phyloP scores from a whole-genome alignment of 2,329 filamentous ascomycete genomes.

The Pseudocercospora ulei region DNA sequence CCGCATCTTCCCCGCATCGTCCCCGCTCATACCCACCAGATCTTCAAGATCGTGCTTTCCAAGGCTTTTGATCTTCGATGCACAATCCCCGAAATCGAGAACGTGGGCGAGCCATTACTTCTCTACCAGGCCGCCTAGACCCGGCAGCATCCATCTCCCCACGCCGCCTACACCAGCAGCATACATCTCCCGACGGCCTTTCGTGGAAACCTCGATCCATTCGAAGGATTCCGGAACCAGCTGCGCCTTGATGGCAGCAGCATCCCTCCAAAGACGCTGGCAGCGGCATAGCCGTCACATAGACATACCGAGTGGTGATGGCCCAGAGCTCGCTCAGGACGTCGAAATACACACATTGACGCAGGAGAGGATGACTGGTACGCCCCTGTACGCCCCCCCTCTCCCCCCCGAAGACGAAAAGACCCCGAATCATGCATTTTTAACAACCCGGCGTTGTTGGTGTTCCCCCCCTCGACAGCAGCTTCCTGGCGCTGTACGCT shows the following conservation, averaged over 20 bases:
- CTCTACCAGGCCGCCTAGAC: slow-evolving; percentile 55
- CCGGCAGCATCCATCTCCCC: slow-evolving; percentile 22
- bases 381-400: slow-evolving; percentile 7
- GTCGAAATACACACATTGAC: not conserved
- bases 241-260: slow-evolving; percentile 12
- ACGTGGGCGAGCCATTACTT: slow-evolving; percentile 87
- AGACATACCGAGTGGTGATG: slow-evolving; percentile 3
- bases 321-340: slow-evolving; percentile 1
- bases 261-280: slow-evolving; percentile 3
- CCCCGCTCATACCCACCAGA: slow-evolving; percentile 46
- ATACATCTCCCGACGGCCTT: slow-evolving; percentile 1
- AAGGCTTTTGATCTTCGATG: slow-evolving; percentile 98
- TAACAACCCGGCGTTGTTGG: slow-evolving; percentile 9
- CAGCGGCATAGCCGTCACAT: slow-evolving; percentile 2
- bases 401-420: slow-evolving; percentile 6
- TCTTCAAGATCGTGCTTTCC: slow-evolving; percentile 98
- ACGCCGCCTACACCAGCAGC: slow-evolving; percentile 35
- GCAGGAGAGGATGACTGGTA: not conserved
- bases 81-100: slow-evolving; percentile 97
- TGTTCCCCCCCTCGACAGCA: no score
- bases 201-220: not conserved
- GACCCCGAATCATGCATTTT: slow-evolving; percentile 4
- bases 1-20: no score
- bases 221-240: slow-evolving; percentile 3
- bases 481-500: no score